A percentile compares a stretch with the other conserved stretches of the same genome.
Conservation (phyloP, 371 early-diverging fungal species). For the Haplosporangium sp. region DNA sequence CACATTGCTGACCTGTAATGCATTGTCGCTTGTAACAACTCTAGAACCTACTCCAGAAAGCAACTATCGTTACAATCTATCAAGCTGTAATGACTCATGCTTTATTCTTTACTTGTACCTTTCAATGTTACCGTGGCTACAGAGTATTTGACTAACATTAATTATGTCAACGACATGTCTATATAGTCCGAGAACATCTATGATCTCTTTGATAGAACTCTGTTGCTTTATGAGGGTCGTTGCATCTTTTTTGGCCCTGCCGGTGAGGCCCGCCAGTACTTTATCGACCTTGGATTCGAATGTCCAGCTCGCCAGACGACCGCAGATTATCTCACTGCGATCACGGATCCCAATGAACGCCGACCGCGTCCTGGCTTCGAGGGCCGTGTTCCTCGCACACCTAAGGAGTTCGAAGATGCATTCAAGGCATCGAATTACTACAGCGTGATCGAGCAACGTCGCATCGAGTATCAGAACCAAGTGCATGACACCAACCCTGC, state of each 20-base stretch:
- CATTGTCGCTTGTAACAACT: neutral
- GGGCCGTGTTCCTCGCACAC: constrained; percentile 57
- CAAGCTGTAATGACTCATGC: constrained; percentile 69
- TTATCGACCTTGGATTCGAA: constrained; percentile 72
- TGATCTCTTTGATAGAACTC: constrained; percentile 78
- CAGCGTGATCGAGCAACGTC: constrained; percentile 50
- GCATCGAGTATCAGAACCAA: constrained; percentile 56
- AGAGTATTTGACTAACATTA: neutral
- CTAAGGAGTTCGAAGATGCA: constrained; percentile 60
- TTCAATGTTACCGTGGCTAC: neutral
- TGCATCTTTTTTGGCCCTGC: constrained; percentile 82
- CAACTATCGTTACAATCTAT: constrained; percentile 73
- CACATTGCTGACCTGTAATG: too few relatives aligned
- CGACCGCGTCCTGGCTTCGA: constrained; percentile 65
- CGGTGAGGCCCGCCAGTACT: constrained; percentile 71
- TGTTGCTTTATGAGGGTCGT: constrained; percentile 77
- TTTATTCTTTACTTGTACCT: neutral
- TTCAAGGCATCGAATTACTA: constrained; percentile 59
- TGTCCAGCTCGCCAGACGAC: constrained; percentile 79
- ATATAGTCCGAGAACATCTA: constrained; percentile 77
- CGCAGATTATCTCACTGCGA: constrained; percentile 81
- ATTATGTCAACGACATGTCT: too few relatives aligned
- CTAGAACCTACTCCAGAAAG: constrained; percentile 65
- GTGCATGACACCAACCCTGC: constrained; percentile 51
- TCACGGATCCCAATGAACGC: constrained; percentile 73